Evolutionary conservation across 257 asterid species (phyloP).

Genomic region (Ilex aquifolium): DNA sequence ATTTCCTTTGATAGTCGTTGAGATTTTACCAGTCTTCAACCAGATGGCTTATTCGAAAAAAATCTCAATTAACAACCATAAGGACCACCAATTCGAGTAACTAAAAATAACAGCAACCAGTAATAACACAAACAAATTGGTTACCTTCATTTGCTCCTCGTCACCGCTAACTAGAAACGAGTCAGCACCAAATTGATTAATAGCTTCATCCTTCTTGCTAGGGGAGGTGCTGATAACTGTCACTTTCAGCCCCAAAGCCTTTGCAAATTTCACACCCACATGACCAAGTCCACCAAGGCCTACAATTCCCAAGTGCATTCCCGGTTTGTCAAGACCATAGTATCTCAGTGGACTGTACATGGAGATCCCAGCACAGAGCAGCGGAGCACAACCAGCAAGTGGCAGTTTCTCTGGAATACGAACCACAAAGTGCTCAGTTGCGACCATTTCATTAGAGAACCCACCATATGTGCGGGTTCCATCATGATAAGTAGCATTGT

Average conservation of each 20-base stretch:
- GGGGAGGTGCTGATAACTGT: conserved; percentile 23
- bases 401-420: conserved; percentile 19
- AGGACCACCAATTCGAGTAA: too few species aligned
- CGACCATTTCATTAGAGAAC: conserved; percentile 24
- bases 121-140: too few species aligned
- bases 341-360: conserved; percentile 22
- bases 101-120: too few species aligned
- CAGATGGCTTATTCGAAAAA: too few species aligned
- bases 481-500: conserved; percentile 9
- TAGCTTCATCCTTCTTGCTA: conserved; percentile 19
- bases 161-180: conserved; percentile 9
- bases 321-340: conserved; percentile 21
- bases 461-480: conserved; percentile 18
- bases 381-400: conserved; percentile 20
- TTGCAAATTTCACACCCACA: conserved; percentile 24
- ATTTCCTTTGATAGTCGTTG: too few species aligned
- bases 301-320: conserved; percentile 22
- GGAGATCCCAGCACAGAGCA: conserved; percentile 23
- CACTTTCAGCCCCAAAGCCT: conserved; percentile 21
- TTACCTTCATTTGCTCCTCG: conserved; percentile 13
- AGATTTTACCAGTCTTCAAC: too few species aligned
- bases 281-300: conserved; percentile 30
- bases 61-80: too few species aligned
- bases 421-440: conserved; percentile 18
- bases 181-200: conserved; percentile 13